These are phyloP conservation scores for Dendryphion nanum DNA, from an alignment of 2,329 filamentous ascomycete genomes.

Conservation along the genomic window DNA sequence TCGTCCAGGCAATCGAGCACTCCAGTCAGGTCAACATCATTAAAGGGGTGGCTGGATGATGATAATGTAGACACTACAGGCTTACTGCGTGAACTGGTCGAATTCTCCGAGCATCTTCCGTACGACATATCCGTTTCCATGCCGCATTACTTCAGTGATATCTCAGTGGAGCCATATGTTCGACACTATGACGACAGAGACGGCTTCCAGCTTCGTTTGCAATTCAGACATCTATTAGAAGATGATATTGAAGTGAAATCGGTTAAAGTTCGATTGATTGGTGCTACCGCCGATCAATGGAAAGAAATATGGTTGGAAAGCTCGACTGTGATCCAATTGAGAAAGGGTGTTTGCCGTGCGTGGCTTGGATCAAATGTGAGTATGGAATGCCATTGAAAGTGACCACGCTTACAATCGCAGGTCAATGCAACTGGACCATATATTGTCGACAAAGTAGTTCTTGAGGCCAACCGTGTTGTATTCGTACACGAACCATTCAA, in stretches of 20 bases:
- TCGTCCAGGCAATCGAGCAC: constrained; percentile 14
- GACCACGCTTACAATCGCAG: constrained; percentile 47
- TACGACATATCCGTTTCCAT: constrained; percentile 68
- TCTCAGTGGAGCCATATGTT: constrained; percentile 67
- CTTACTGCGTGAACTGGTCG: constrained; percentile 45
- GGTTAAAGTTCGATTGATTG: constrained; percentile 63
- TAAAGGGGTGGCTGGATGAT: constrained; percentile 37
- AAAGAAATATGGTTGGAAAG: constrained; percentile 68
- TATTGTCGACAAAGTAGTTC: constrained; percentile 67
- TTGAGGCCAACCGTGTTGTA: constrained; percentile 63
- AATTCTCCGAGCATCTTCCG: constrained; percentile 50
- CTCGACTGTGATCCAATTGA: constrained; percentile 47
- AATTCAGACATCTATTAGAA: constrained; percentile 68
- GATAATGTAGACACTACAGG: constrained; percentile 38
- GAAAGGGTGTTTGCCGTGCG: constrained; percentile 55
- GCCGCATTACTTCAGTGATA: constrained; percentile 68
- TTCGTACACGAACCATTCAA: constrained; percentile 64
- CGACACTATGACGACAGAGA: constrained; percentile 70
- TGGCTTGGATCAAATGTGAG: constrained; percentile 49
- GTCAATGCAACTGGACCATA: constrained; percentile 70
- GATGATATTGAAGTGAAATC: constrained; percentile 67
- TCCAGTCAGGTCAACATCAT: constrained; percentile 5
- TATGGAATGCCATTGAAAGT: constrained; percentile 1
- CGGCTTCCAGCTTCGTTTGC: constrained; percentile 69
- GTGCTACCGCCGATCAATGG: constrained; percentile 53